Percentiles rank a stretch among this genome's conserved stretches.
These are phyloP conservation scores for Colletotrichum sp. DNA, from an alignment of 2,329 filamentous ascomycete genomes.

Conservation along the genomic window DNA sequence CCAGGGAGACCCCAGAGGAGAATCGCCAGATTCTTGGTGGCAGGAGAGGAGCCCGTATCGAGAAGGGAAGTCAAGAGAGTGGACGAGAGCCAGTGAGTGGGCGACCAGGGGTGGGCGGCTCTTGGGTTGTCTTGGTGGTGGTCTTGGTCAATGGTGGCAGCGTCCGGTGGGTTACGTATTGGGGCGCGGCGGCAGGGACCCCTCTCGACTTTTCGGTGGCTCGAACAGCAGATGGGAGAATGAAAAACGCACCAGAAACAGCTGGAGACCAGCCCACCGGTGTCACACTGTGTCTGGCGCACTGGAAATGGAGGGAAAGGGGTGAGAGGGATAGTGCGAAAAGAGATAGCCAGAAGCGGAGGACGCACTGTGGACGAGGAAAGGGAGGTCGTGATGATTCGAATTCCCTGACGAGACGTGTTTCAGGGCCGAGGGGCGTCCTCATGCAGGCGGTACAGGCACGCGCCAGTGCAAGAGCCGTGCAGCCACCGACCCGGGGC, in stretches of 20 bases:
- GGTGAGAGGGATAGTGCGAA: neutral
- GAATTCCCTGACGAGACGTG: constrained; percentile 16
- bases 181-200: neutral
- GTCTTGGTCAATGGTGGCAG: neutral
- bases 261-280: neutral
- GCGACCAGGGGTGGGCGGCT: neutral
- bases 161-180: neutral
- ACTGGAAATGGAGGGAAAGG: neutral
- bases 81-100: neutral
- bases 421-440: constrained; percentile 19
- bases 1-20: constrained; percentile 13
- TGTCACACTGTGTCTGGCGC: neutral
- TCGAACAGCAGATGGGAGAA: constrained; percentile 16
- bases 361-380: neutral
- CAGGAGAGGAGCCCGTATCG: constrained; percentile 5
- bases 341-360: neutral
- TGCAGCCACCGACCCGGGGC: neutral
- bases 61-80: neutral
- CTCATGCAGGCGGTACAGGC: constrained; percentile 10
- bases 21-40: constrained; percentile 12
- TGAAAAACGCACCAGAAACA: constrained; percentile 23
- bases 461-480: constrained; percentile 6
- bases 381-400: constrained; percentile 19
- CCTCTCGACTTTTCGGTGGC: neutral
- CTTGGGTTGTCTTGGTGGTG: neutral